Conservation (phyloP, 306 rosid genomes). For the Castanopsis chinensis region DNA sequence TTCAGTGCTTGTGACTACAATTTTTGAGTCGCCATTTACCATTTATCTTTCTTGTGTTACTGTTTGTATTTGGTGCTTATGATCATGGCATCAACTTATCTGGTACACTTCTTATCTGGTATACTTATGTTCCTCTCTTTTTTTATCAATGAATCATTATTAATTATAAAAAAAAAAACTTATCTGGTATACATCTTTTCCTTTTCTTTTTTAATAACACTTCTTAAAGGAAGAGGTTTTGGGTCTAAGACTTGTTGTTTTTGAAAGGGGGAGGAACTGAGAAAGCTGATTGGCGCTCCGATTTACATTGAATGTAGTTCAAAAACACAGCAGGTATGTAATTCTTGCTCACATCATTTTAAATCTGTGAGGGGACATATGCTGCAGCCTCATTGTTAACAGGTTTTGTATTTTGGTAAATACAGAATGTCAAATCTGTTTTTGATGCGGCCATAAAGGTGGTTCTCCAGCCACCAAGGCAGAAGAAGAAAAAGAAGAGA, state of each 20-base stretch:
- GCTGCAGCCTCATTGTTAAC: not conserved
- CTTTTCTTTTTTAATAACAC: slow-evolving; percentile 13
- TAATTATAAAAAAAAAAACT: too few species aligned
- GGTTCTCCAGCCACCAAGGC: slow-evolving; percentile 95
- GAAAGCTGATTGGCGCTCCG: slow-evolving; percentile 82
- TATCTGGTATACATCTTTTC: slow-evolving; percentile 1
- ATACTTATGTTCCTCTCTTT: too few species aligned
- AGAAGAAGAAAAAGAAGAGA: slow-evolving; percentile 70
- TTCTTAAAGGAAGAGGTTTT: slow-evolving; percentile 69
- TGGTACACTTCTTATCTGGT: slow-evolving; percentile 5
- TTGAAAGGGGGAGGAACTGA: slow-evolving; percentile 88
- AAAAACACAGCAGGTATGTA: slow-evolving; percentile 84
- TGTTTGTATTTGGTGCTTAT: not conserved
- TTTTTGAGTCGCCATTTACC: not conserved
- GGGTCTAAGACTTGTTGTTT: too few species aligned
- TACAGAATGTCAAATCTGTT: slow-evolving; percentile 97
- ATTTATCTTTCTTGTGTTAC: not conserved
- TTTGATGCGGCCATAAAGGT: slow-evolving; percentile 92
- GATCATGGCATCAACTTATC: slow-evolving; percentile 14
- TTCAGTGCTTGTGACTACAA: slow-evolving; percentile 1
- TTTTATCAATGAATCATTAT: too few species aligned
- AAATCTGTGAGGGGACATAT: not conserved
- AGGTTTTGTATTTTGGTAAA: slow-evolving; percentile 3
- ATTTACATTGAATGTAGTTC: slow-evolving; percentile 92
- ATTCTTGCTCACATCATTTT: slow-evolving; percentile 19